These are phyloP conservation scores for Pythium apleroticum DNA, from an alignment of 352 stramenopile genomes.

Conservation along the genomic window DNA sequence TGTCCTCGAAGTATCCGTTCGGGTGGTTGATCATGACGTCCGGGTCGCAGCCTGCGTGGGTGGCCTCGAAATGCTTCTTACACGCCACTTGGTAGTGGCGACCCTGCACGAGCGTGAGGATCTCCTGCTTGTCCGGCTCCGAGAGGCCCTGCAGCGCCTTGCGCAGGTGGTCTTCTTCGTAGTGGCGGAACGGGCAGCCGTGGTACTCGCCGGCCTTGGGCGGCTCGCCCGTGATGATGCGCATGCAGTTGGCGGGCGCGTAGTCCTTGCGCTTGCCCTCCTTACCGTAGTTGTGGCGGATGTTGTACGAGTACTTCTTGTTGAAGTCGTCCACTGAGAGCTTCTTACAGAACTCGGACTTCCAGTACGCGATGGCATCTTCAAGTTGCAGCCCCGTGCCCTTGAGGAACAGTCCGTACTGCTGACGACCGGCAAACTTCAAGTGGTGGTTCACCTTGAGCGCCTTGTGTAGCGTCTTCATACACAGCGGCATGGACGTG, in stretches of 20 bases:
- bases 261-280: conserved; percentile 98
- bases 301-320: conserved; percentile 99
- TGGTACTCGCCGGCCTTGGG: conserved; percentile 95
- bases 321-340: conserved; percentile 97
- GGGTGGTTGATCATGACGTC: conserved; percentile 98
- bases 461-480: conserved; percentile 94
- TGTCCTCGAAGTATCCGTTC: conserved; percentile 98
- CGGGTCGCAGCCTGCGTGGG: conserved; percentile 78
- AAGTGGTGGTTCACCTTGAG: conserved; percentile 96
- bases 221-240: conserved; percentile 96
- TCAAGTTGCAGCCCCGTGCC: conserved; percentile 95
- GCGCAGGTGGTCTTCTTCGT: conserved; percentile 91
- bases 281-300: conserved; percentile 99
- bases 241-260: conserved; percentile 95
- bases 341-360: conserved; percentile 91
- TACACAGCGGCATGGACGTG: conserved; percentile 97
- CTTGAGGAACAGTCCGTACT: conserved; percentile 99
- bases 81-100: conserved; percentile 98
- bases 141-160: conserved; percentile 80
- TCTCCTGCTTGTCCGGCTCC: conserved; percentile 90
- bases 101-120: conserved; percentile 89
- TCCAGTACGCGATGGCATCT: conserved; percentile 96
- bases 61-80: conserved; percentile 96
- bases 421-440: conserved; percentile 95
- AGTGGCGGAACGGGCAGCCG: conserved; percentile 98